Conservation (phyloP, 2,329 filamentous ascomycete genomes). For the Ophiostoma tasmaniense region DNA sequence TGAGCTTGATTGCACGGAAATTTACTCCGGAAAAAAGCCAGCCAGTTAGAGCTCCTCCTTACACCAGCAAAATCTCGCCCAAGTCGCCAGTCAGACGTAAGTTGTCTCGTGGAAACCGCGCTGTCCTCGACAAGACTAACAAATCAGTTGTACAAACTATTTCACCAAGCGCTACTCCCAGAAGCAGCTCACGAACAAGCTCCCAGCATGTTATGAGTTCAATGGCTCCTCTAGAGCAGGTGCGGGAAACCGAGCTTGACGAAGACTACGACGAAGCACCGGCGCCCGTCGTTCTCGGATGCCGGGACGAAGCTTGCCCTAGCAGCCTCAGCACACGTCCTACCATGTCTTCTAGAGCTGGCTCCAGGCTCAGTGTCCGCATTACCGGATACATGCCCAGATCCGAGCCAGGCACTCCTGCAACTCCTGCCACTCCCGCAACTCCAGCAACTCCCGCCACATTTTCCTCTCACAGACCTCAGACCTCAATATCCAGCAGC, state of each 20-base stretch:
- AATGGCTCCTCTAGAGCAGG: neutral
- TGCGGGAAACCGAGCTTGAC: neutral
- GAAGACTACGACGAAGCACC: slow-evolving; percentile 20
- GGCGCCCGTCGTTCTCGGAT: slow-evolving; percentile 27
- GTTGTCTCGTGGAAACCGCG: neutral
- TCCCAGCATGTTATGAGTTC: neutral
- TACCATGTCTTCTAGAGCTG: slow-evolving; percentile 26
- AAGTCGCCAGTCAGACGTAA: slow-evolving; percentile 23
- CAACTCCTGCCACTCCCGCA: neutral
- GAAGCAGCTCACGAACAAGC: neutral
- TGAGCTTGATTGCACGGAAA: slow-evolving; percentile 27
- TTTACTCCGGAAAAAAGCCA: slow-evolving; percentile 20
- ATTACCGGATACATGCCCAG: neutral
- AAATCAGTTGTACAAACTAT: slow-evolving; percentile 12
- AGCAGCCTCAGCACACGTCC: slow-evolving; percentile 27
- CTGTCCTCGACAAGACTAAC: neutral
- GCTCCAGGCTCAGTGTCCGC: neutral
- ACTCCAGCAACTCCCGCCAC: neutral
- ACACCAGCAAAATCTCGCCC: slow-evolving; percentile 19
- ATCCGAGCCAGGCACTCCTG: neutral
- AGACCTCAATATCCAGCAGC: slow-evolving; percentile 13
- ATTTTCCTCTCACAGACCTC: neutral
- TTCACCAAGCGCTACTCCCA: neutral
- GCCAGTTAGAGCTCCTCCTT: slow-evolving; percentile 21
- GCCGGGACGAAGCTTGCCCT: slow-evolving; percentile 23